Evolutionary conservation across 805 yeast species (phyloP).

Genomic region (Barnettozyma botsteinii): DNA sequence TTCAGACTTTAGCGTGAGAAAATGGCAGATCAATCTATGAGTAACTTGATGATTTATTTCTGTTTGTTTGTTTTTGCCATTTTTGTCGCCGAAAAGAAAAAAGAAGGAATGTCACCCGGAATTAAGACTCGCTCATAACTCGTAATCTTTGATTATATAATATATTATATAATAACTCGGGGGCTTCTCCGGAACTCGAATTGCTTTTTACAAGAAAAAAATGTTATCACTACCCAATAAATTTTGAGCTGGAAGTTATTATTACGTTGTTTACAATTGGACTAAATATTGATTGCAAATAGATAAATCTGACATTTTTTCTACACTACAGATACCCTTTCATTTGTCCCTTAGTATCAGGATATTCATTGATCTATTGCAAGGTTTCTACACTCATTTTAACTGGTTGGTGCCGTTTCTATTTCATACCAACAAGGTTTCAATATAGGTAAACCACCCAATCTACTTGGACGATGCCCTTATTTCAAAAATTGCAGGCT

Average conservation of each 20-base stretch:
- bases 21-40: not conserved
- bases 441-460: not conserved
- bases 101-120: conserved; percentile 1
- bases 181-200: not conserved
- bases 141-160: too few species aligned
- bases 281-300: too few species aligned
- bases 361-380: too few species aligned
- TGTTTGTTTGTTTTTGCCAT: conserved; percentile 6
- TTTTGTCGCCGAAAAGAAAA: not conserved
- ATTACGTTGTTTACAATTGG: too few species aligned
- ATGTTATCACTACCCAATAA: not conserved
- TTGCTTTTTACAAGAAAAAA: not conserved
- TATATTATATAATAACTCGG: too few species aligned
- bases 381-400: too few species aligned
- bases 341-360: too few species aligned
- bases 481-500: conserved; percentile 22
- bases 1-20: conserved; percentile 5
- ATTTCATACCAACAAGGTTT: not conserved
- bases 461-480: conserved; percentile 13
- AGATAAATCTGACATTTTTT: too few species aligned
- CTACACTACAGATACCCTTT: too few species aligned
- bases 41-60: not conserved
- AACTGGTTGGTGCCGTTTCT: too few species aligned
- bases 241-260: too few species aligned
- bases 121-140: too few species aligned